Evolutionary conservation across 2,329 filamentous ascomycete genomes (phyloP).

Genomic region (Tothia fuscella): DNA sequence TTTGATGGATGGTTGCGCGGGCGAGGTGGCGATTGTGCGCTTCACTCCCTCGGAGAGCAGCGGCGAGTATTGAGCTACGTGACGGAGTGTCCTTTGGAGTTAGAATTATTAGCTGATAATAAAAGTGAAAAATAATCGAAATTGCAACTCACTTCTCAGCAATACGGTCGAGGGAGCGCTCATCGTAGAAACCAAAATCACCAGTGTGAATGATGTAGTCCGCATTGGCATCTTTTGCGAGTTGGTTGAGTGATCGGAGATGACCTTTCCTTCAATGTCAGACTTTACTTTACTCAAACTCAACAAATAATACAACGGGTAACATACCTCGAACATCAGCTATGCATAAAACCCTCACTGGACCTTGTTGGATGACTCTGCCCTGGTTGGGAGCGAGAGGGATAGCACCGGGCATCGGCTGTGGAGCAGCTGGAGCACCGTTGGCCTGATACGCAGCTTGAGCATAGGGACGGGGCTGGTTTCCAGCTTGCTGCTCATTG

Average conservation of each 20-base stretch:
- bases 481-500: constrained; percentile 34
- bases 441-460: constrained; percentile 23
- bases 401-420: constrained; percentile 30
- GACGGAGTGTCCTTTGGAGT: constrained; percentile 87
- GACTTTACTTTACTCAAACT: too few species aligned
- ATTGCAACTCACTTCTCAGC: constrained; percentile 71
- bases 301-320: too few species aligned
- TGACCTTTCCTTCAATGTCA: constrained; percentile 80
- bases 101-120: neutral
- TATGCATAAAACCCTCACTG: constrained; percentile 38
- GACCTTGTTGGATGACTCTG: constrained; percentile 38
- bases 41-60: constrained; percentile 69
- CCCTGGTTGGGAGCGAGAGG: constrained; percentile 42
- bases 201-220: constrained; percentile 98
- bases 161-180: constrained; percentile 88
- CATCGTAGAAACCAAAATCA: constrained; percentile 98
- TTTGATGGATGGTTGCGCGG: constrained; percentile 62
- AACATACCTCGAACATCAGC: constrained; percentile 39
- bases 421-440: constrained; percentile 28
- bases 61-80: constrained; percentile 96
- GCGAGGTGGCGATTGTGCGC: constrained; percentile 53
- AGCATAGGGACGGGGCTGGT: constrained; percentile 38
- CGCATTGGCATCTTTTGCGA: constrained; percentile 86
- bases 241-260: constrained; percentile 85
- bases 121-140: constrained; percentile 13